Evolutionary conservation across 2,329 filamentous ascomycete species (phyloP).

Genomic region (Ascochyta lentis): DNA sequence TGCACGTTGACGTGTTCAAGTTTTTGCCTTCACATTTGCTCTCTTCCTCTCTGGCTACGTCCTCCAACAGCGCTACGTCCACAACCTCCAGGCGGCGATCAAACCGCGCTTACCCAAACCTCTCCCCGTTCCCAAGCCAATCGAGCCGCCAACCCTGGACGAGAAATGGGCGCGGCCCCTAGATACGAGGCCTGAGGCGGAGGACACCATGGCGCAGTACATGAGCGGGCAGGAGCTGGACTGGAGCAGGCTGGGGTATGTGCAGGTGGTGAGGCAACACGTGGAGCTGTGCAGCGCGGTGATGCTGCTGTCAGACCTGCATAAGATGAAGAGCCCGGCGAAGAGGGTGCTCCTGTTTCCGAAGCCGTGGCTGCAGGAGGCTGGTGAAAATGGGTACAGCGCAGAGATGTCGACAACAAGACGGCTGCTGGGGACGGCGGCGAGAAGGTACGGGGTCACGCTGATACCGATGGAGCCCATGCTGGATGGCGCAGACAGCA

Average conservation of each 20-base stretch:
- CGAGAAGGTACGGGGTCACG: conserved; percentile 54
- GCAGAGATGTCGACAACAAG: conserved; percentile 54
- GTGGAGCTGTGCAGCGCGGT: conserved; percentile 58
- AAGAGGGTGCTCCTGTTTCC: conserved; percentile 56
- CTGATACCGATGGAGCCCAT: conserved; percentile 53
- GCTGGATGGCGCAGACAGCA: conserved; percentile 43
- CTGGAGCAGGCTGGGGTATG: conserved; percentile 56
- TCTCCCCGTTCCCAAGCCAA: conserved; percentile 42
- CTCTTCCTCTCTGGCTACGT: conserved; percentile 89
- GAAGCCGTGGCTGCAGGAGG: conserved; percentile 43
- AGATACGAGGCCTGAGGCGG: conserved; percentile 33
- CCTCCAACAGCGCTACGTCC: conserved; percentile 84
- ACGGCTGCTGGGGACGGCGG: conserved; percentile 54
- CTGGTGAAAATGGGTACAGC: conserved; percentile 47
- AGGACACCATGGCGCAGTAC: conserved; percentile 42
- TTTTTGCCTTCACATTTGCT: conserved; percentile 78
- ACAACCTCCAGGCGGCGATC: conserved; percentile 76
- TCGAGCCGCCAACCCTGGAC: conserved; percentile 43
- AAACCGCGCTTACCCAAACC: conserved; percentile 58
- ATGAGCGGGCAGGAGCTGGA: conserved; percentile 48
- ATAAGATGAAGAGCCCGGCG: conserved; percentile 55
- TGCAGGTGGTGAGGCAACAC: conserved; percentile 55
- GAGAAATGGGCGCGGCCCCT: conserved; percentile 47
- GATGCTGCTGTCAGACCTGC: conserved; percentile 57
- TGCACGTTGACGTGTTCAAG: conserved; percentile 40